phyloP scores from a whole-genome alignment of 2,329 filamentous ascomycete genomes.

The Claviceps sp. region DNA sequence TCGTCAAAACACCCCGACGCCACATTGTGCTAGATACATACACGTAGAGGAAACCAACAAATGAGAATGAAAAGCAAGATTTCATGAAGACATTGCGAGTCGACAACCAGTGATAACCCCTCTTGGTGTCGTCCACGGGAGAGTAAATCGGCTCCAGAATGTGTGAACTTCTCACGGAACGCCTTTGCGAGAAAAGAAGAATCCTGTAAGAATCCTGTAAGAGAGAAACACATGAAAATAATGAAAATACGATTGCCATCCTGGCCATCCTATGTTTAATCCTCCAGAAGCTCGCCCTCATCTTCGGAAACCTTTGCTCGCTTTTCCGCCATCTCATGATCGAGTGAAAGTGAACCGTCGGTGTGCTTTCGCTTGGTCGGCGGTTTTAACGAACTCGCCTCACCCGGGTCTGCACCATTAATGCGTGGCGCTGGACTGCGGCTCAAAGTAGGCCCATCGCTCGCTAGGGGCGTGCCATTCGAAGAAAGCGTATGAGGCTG shows the following conservation, averaged over 20 bases:
- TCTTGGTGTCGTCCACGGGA: background rate
- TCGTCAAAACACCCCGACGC: constrained; percentile 1
- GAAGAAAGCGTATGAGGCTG: constrained; percentile 33
- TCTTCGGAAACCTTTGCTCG: constrained; percentile 32
- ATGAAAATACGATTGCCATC: background rate
- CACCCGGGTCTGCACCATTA: constrained; percentile 24
- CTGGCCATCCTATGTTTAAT: constrained; percentile 8
- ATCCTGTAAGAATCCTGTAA: background rate
- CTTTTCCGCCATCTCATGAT: constrained; percentile 27
- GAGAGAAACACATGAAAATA: background rate
- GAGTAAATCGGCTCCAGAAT: background rate
- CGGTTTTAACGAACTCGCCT: constrained; percentile 14
- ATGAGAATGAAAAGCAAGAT: background rate
- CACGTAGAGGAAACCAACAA: background rate
- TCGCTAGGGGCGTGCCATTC: constrained; percentile 33
- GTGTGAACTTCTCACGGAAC: background rate
- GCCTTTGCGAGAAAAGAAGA: background rate
- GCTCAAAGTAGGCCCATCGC: constrained; percentile 36
- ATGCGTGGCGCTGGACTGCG: constrained; percentile 30
- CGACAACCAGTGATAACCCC: background rate
- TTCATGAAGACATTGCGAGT: background rate
- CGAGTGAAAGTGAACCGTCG: constrained; percentile 18
- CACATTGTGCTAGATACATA: constrained; percentile 2
- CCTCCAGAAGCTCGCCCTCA: constrained; percentile 33
- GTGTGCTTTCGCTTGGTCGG: constrained; percentile 30